These are phyloP conservation scores for Xylariaceae sp. DNA, from an alignment of 2,329 filamentous ascomycete genomes.

Conservation along the genomic window DNA sequence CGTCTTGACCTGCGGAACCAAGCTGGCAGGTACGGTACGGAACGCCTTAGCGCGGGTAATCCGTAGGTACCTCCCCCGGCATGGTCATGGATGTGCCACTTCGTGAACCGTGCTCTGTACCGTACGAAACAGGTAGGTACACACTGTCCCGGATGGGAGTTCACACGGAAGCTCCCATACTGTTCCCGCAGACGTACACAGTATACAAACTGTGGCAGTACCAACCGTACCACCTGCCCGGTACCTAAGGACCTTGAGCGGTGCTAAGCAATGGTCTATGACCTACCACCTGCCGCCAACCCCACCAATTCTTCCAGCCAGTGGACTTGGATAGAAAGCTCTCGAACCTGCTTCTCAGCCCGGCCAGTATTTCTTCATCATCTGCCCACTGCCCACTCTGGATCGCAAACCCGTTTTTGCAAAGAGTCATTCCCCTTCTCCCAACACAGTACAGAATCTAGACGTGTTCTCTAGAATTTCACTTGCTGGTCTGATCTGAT, in stretches of 20 bases:
- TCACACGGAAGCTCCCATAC: no score
- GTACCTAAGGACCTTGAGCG: no score
- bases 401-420: background rate
- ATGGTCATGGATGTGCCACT: no score
- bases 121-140: no score
- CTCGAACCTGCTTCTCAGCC: conserved; percentile 22
- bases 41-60: background rate
- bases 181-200: no score
- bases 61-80: background rate
- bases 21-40: background rate
- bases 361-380: conserved; percentile 10
- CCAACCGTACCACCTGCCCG: no score
- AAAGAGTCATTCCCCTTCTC: background rate
- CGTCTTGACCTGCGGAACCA: background rate
- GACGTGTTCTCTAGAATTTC: background rate
- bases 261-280: no score
- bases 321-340: conserved; percentile 21
- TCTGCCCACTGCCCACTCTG: background rate
- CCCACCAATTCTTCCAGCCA: background rate
- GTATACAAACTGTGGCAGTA: no score
- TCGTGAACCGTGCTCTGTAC: no score
- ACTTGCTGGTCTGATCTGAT: background rate
- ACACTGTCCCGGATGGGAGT: no score
- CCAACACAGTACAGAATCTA: no score
- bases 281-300: conserved; percentile 1